These are phyloP conservation scores for Aspergillus tubingensis DNA, from an alignment of 2,329 filamentous ascomycete species.

Conservation along the genomic window DNA sequence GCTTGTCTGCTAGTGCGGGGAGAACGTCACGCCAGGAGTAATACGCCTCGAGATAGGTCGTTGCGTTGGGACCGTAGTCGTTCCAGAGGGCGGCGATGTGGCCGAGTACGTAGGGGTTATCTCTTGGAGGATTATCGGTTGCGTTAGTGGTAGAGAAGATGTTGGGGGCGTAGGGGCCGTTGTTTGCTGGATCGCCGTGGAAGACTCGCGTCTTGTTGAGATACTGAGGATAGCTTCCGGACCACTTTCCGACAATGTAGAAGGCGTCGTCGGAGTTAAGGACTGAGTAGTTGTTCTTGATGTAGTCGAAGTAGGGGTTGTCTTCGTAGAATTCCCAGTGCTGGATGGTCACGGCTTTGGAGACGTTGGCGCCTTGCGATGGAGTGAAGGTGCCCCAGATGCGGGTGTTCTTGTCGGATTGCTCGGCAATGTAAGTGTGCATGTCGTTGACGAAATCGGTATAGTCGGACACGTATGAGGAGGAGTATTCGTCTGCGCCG, in stretches of 20 bases:
- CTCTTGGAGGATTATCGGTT: constrained; percentile 49
- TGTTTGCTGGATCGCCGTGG: constrained; percentile 42
- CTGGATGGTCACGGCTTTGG: constrained; percentile 50
- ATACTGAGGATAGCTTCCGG: constrained; percentile 44
- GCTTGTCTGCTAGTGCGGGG: constrained; percentile 55
- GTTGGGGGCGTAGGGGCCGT: constrained; percentile 47
- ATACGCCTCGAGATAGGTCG: constrained; percentile 52
- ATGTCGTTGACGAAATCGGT: constrained; percentile 52
- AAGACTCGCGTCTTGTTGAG: constrained; percentile 48
- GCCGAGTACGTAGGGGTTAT: constrained; percentile 47
- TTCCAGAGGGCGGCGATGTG: constrained; percentile 55
- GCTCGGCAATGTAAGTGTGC: constrained; percentile 44
- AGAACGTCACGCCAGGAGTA: constrained; percentile 48
- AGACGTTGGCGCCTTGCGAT: constrained; percentile 42
- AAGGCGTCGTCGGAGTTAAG: constrained; percentile 56
- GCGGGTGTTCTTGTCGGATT: constrained; percentile 46
- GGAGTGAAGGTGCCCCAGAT: constrained; percentile 59
- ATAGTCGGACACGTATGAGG: constrained; percentile 50
- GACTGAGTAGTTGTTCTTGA: constrained; percentile 52
- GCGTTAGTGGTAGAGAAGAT: constrained; percentile 52
- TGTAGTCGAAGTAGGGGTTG: constrained; percentile 52
- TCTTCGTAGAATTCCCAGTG: constrained; percentile 58
- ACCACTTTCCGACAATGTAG: constrained; percentile 54
- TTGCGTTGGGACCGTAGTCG: constrained; percentile 54
- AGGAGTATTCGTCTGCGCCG: constrained; percentile 58